A percentile compares a stretch with the other conserved stretches of the same genome.
These are phyloP conservation scores for Rosa hybrid DNA, from an alignment of 331 rosid species.

Conservation along the genomic window DNA sequence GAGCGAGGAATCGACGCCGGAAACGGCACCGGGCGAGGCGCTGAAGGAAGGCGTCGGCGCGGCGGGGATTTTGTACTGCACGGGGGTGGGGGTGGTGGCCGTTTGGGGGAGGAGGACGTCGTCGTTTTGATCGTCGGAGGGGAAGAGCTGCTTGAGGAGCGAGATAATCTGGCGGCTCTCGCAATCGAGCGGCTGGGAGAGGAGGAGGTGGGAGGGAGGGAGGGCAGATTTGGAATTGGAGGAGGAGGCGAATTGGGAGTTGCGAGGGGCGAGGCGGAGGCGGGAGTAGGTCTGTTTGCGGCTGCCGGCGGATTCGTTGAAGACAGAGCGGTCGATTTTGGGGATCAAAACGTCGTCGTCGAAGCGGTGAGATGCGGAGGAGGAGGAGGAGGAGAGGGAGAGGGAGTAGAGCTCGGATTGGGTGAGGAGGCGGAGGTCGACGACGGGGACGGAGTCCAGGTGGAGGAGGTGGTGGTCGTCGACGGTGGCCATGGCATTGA, in stretches of 20 bases:
- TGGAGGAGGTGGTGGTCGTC: conserved; percentile 37
- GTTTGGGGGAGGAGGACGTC: conserved; percentile 30
- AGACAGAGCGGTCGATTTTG: conserved; percentile 84
- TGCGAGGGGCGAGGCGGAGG: conserved; percentile 72
- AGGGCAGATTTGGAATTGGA: conserved; percentile 24
- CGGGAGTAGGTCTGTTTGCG: conserved; percentile 86
- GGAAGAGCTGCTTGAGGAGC: conserved; percentile 57
- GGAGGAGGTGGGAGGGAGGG: conserved; percentile 25
- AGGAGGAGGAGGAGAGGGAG: conserved; percentile 39
- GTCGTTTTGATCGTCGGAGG: conserved; percentile 32
- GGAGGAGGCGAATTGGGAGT: conserved; percentile 35
- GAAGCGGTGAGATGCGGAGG: conserved; percentile 24
- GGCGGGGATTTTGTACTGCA: neutral
- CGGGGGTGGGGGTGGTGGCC: neutral
- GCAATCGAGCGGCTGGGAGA: conserved; percentile 17
- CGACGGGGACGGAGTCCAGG: conserved; percentile 38
- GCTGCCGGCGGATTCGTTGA: conserved; percentile 93
- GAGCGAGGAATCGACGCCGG: neutral
- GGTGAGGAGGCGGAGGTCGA: conserved; percentile 71
- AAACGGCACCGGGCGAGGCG: conserved; percentile 6
- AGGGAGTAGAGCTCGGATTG: conserved; percentile 69
- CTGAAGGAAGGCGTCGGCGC: neutral
- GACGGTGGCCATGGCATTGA: conserved; percentile 48
- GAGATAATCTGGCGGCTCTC: conserved; percentile 50
- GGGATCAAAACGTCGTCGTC: conserved; percentile 58